phyloP scores from a whole-genome alignment of 805 yeast species.

The Wickerhamomyces bisporus region DNA sequence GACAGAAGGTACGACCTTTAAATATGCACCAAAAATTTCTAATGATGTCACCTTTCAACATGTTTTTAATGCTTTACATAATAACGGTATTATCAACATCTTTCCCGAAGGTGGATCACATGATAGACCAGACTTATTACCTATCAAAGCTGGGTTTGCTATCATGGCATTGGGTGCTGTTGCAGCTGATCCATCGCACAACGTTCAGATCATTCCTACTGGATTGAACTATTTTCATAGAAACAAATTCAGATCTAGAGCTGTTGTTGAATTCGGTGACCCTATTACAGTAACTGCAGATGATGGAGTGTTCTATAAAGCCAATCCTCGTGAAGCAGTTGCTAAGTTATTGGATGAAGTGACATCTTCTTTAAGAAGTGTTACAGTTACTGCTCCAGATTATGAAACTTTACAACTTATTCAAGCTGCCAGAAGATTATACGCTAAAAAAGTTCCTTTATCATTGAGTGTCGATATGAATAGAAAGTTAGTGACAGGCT shows the following conservation, averaged over 20 bases:
- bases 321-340: constrained; percentile 70
- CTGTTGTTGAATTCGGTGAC: constrained; percentile 89
- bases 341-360: constrained; percentile 66
- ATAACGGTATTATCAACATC: constrained; percentile 79
- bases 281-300: constrained; percentile 66
- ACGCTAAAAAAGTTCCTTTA: constrained; percentile 64
- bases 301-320: constrained; percentile 59
- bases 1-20: constrained; percentile 55
- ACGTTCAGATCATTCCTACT: constrained; percentile 88
- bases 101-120: constrained; percentile 99
- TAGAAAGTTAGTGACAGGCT: constrained; percentile 79
- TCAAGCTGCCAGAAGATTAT: constrained; percentile 89
- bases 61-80: constrained; percentile 77
- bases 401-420: constrained; percentile 90
- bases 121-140: constrained; percentile 86
- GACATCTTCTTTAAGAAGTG: constrained; percentile 73
- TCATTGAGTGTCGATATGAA: constrained; percentile 84
- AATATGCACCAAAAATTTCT: constrained; percentile 76
- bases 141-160: constrained; percentile 95
- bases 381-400: constrained; percentile 91
- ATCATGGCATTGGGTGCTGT: constrained; percentile 97
- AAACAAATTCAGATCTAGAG: constrained; percentile 91
- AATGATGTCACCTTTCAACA: constrained; percentile 75
- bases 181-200: constrained; percentile 67
- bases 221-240: constrained; percentile 98